phyloP scores from a whole-genome alignment of 140 eudicot genomes.

The Oenanthe javanica region DNA sequence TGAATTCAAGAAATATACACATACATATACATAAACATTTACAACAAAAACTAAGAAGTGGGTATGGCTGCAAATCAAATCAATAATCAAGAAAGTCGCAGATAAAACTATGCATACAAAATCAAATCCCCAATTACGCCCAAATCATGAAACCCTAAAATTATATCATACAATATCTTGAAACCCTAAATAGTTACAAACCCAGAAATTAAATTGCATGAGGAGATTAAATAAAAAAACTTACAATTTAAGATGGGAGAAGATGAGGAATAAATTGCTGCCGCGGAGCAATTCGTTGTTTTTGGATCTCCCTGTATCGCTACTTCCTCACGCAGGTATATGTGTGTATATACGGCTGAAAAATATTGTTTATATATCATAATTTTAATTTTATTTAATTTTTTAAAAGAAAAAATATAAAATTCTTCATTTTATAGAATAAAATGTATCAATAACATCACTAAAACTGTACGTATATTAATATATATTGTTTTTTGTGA shows the following conservation, averaged over 20 bases:
- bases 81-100: neutral
- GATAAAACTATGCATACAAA: neutral
- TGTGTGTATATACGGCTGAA: too few species aligned
- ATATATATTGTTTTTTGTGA: too few species aligned
- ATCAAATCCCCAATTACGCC: neutral
- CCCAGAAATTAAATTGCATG: neutral
- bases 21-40: neutral
- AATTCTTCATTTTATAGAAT: too few species aligned
- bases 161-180: neutral
- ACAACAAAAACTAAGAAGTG: neutral
- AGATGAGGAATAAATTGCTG: neutral
- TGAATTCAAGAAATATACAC: neutral
- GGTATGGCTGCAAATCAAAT: neutral
- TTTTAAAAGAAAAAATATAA: too few species aligned
- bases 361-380: too few species aligned
- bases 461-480: too few species aligned
- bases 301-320: neutral
- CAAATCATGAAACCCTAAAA: neutral
- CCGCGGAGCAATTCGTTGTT: neutral
- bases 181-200: neutral
- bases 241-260: neutral
- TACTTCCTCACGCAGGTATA: neutral
- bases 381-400: too few species aligned
- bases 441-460: too few species aligned
- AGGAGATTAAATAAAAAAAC: neutral